A percentile compares a stretch with the other conserved stretches of the same genome.
Conservation (phyloP, 257 asterid species). For the Marsdenia floribunda region DNA sequence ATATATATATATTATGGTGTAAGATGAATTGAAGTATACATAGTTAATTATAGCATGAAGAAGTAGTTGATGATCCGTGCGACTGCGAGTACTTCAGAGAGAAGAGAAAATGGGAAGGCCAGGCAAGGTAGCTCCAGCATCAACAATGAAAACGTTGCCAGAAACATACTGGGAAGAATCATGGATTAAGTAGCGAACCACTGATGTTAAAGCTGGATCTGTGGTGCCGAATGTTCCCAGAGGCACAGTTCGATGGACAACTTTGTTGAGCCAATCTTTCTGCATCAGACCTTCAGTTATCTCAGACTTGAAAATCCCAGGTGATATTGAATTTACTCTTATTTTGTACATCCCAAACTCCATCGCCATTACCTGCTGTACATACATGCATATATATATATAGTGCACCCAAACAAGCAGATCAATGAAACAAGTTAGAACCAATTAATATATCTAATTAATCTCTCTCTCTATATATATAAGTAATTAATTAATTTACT, state of each 20-base stretch:
- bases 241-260: conserved; percentile 19
- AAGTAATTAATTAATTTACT: neutral
- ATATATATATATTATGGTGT: too few relatives aligned
- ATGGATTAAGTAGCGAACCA: conserved; percentile 21
- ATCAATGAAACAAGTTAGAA: too few relatives aligned
- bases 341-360: conserved; percentile 34
- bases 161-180: conserved; percentile 24
- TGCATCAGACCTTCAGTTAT: conserved; percentile 28
- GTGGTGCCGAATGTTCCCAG: conserved; percentile 18
- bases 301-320: conserved; percentile 33
- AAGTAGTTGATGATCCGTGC: too few relatives aligned
- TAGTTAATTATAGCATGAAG: too few relatives aligned
- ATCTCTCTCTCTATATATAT: too few relatives aligned
- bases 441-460: too few relatives aligned
- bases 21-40: too few relatives aligned
- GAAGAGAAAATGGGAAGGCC: conserved; percentile 24
- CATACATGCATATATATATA: neutral
- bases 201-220: conserved; percentile 22
- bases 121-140: conserved; percentile 19
- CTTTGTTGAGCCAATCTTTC: conserved; percentile 25
- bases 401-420: neutral
- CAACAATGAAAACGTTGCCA: conserved; percentile 19
- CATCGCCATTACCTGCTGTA: conserved; percentile 30
- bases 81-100: neutral
- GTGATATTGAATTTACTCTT: conserved; percentile 37